Percentiles rank a stretch among this genome's conserved stretches.
These are phyloP conservation scores for Gossypium turneri DNA, from an alignment of 345 rosid species.

Conservation along the genomic window DNA sequence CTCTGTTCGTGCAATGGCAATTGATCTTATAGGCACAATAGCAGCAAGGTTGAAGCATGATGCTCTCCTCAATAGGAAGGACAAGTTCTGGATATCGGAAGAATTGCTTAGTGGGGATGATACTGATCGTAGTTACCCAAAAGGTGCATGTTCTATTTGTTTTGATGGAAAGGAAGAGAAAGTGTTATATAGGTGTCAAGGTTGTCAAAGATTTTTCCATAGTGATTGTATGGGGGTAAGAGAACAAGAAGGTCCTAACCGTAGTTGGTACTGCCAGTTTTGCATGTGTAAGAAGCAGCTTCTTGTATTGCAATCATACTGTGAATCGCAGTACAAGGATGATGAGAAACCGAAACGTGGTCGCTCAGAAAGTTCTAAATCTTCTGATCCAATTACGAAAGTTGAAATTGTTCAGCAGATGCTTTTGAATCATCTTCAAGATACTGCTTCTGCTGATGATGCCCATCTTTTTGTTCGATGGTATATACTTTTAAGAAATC, in stretches of 20 bases:
- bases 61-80: constrained; percentile 53
- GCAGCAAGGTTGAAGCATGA: constrained; percentile 91
- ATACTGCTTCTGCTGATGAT: constrained; percentile 71
- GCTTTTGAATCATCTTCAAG: constrained; percentile 92
- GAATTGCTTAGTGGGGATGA: constrained; percentile 52
- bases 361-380: constrained; percentile 28
- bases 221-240: constrained; percentile 86
- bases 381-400: constrained; percentile 46
- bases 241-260: constrained; percentile 64
- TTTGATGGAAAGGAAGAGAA: constrained; percentile 58
- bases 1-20: constrained; percentile 88
- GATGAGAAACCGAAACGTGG: constrained; percentile 25
- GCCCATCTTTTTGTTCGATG: constrained; percentile 79
- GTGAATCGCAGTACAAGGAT: constrained; percentile 55
- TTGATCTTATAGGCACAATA: constrained; percentile 87
- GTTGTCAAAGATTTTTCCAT: constrained; percentile 76
- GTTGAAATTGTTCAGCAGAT: constrained; percentile 80
- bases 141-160: constrained; percentile 71
- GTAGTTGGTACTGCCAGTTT: constrained; percentile 75
- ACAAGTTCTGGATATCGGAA: constrained; percentile 57
- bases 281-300: constrained; percentile 83
- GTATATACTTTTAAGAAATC: constrained; percentile 38
- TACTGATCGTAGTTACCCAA: constrained; percentile 33
- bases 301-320: constrained; percentile 72
- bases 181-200: constrained; percentile 60